Conservation (phyloP, 192 early-diverging fungal genomes). For the Backusella australiensis region DNA sequence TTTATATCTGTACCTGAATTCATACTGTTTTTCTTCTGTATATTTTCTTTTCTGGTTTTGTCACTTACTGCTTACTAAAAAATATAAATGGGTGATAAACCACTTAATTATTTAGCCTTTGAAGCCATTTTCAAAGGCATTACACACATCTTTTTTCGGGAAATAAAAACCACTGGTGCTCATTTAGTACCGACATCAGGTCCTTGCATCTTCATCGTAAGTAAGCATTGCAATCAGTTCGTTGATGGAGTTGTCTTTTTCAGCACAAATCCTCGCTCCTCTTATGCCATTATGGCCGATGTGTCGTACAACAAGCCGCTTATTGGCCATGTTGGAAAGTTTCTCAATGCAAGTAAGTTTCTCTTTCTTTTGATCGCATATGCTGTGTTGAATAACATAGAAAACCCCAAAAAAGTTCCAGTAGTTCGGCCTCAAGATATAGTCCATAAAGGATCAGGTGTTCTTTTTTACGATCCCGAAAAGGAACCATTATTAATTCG, state of each 20-base stretch:
- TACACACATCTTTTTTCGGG: slow-evolving; percentile 82
- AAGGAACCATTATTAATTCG: slow-evolving; percentile 61
- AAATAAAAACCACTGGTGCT: slow-evolving; percentile 77
- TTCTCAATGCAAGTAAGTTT: slow-evolving; percentile 31
- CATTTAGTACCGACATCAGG: slow-evolving; percentile 82
- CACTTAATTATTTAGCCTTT: slow-evolving; percentile 38
- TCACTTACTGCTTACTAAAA: background rate
- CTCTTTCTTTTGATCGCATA: background rate
- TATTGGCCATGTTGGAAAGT: slow-evolving; percentile 30
- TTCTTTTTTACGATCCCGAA: slow-evolving; percentile 61
- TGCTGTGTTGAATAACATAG: background rate
- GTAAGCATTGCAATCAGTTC: slow-evolving; percentile 71
- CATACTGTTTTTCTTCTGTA: background rate
- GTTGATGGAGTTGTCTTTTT: slow-evolving; percentile 31
- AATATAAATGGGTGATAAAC: background rate
- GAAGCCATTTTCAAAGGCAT: slow-evolving; percentile 58
- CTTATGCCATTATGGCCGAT: slow-evolving; percentile 26
- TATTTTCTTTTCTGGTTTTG: background rate
- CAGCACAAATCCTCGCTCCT: slow-evolving; percentile 20
- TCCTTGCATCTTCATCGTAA: slow-evolving; percentile 92
- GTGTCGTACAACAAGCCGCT: slow-evolving; percentile 26
- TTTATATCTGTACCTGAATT: background rate
- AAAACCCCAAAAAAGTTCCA: slow-evolving; percentile 59
- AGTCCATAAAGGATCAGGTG: slow-evolving; percentile 67
- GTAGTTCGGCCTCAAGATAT: slow-evolving; percentile 93